Evolutionary conservation across 148 eudicot species (phyloP).

Genomic region (Dianthus caryophyllus): DNA sequence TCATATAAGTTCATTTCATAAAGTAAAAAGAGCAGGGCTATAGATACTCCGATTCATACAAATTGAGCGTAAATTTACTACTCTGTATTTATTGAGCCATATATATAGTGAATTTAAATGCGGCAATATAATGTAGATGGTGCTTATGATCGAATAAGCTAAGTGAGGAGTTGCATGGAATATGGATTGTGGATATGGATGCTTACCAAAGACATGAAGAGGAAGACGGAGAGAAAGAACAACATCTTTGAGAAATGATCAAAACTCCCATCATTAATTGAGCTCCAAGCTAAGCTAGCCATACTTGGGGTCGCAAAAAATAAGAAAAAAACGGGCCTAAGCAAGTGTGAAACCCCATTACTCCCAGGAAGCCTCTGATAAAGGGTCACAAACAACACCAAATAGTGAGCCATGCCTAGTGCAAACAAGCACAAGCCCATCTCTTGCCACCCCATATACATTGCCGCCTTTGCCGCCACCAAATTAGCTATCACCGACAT

Average conservation of each 20-base stretch:
- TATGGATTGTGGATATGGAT: neutral
- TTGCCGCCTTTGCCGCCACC: slow-evolving; percentile 48
- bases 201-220: slow-evolving; percentile 55
- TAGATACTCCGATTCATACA: no score
- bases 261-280: slow-evolving; percentile 37
- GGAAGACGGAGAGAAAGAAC: slow-evolving; percentile 56
- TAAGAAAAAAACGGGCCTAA: slow-evolving; percentile 56
- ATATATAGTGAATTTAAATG: no score
- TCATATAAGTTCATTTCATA: no score
- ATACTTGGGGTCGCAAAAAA: slow-evolving; percentile 60
- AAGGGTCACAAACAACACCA: slow-evolving; percentile 59
- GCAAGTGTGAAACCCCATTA: slow-evolving; percentile 33
- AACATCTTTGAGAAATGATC: slow-evolving; percentile 52
- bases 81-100: no score
- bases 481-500: slow-evolving; percentile 50
- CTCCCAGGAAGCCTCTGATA: slow-evolving; percentile 54
- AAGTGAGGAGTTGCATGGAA: neutral
- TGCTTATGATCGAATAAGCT: no score
- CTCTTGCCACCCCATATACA: slow-evolving; percentile 58
- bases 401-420: slow-evolving; percentile 63
- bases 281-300: slow-evolving; percentile 64
- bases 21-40: no score
- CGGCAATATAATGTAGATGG: no score
- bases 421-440: slow-evolving; percentile 52
- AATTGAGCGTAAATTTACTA: no score